Evolutionary conservation across 2,329 filamentous ascomycete species (phyloP).

Genomic region (Metarhizium brunneum): DNA sequence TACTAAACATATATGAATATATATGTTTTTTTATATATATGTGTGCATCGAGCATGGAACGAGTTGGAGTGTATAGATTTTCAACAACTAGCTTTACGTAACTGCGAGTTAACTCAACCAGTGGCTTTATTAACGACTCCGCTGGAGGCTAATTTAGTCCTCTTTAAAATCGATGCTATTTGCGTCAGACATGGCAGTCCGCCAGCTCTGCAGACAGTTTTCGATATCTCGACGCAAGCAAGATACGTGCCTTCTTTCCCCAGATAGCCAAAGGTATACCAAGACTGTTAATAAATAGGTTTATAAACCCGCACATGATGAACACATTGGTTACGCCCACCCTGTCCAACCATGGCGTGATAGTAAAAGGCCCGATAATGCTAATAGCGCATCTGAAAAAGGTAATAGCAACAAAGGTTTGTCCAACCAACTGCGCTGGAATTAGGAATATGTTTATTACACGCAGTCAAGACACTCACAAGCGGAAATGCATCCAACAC

Average conservation of each 20-base stretch:
- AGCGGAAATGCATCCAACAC: no score
- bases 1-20: slow-evolving; percentile 23
- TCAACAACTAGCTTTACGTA: no score
- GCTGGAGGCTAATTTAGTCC: no score
- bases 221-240: background rate
- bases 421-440: slow-evolving; percentile 1
- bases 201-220: no score
- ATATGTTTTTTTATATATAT: background rate
- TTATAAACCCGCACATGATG: slow-evolving; percentile 14
- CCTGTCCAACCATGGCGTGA: slow-evolving; percentile 19
- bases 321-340: slow-evolving; percentile 23
- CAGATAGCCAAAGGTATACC: slow-evolving; percentile 21
- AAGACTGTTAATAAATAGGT: slow-evolving; percentile 14
- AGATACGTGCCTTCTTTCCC: slow-evolving; percentile 16
- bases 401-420: slow-evolving; percentile 21
- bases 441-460: no score
- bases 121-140: no score
- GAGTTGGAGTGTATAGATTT: no score
- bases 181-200: no score
- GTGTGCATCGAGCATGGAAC: no score
- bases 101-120: no score
- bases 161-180: no score
- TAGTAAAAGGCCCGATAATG: slow-evolving; percentile 18
- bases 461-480: slow-evolving; percentile 9
- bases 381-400: slow-evolving; percentile 22